phyloP scores from a whole-genome alignment of 495 filamentous ascomycete species.

The Astrothelium macrocarpum region DNA sequence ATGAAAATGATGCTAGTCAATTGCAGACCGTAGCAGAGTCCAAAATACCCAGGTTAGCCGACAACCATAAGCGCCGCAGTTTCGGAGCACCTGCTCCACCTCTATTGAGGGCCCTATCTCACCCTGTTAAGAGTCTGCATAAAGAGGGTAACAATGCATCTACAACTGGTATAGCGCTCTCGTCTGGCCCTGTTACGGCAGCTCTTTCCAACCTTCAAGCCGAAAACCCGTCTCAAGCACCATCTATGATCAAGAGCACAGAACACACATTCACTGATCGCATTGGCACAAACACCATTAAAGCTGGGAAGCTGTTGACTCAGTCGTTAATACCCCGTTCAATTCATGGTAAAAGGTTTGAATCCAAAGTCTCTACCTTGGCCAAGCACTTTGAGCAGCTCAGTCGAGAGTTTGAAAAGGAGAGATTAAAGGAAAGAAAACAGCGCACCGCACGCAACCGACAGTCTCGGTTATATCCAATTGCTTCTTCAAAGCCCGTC shows the following conservation, averaged over 20 bases:
- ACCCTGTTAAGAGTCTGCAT: slow-evolving; percentile 9
- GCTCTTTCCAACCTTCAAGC: background rate
- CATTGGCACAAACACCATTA: slow-evolving; percentile 8
- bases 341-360: slow-evolving; percentile 53
- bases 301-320: slow-evolving; percentile 17
- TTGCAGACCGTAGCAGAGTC: slow-evolving; percentile 3
- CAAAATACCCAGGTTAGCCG: slow-evolving; percentile 7
- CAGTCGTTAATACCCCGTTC: slow-evolving; percentile 80
- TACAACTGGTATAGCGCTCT: background rate
- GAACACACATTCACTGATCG: slow-evolving; percentile 1
- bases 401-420: slow-evolving; percentile 92
- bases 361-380: slow-evolving; percentile 71
- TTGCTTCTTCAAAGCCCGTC: slow-evolving; percentile 87
- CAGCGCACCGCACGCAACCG: slow-evolving; percentile 72
- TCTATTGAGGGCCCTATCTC: slow-evolving; percentile 14
- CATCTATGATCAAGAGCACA: background rate
- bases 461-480: slow-evolving; percentile 73
- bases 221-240: background rate
- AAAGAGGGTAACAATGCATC: slow-evolving; percentile 5
- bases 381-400: slow-evolving; percentile 95
- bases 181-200: slow-evolving; percentile 3
- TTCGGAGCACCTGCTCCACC: slow-evolving; percentile 8
- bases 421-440: slow-evolving; percentile 74
- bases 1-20: background rate
- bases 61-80: slow-evolving; percentile 10